phyloP scores from a whole-genome alignment of 345 rosid genomes.

The Kernera saxatilis region DNA sequence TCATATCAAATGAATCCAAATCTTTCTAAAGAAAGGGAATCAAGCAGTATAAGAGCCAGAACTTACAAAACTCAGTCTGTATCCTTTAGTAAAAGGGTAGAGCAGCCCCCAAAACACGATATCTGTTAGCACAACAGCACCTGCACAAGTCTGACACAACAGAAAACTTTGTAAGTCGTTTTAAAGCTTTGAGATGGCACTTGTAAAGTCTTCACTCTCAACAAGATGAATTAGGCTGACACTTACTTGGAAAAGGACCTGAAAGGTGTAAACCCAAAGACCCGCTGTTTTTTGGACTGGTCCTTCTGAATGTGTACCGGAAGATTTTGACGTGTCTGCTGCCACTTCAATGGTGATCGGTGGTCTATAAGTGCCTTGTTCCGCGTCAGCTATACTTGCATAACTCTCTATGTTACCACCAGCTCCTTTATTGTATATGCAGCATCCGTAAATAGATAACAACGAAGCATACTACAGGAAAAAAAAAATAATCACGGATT shows the following conservation, averaged over 20 bases:
- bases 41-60: background rate
- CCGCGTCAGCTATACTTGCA: constrained; percentile 23
- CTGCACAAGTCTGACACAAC: constrained; percentile 58
- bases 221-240: background rate
- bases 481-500: background rate
- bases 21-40: background rate
- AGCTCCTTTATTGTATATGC: constrained; percentile 21
- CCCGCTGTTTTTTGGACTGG: constrained; percentile 35
- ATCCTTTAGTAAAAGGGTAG: constrained; percentile 59
- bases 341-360: constrained; percentile 35
- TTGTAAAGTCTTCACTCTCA: constrained; percentile 6
- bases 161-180: background rate
- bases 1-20: background rate
- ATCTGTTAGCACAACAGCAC: constrained; percentile 87
- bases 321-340: constrained; percentile 28
- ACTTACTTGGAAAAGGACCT: constrained; percentile 70
- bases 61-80: constrained; percentile 66
- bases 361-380: constrained; percentile 55
- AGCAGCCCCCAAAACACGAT: constrained; percentile 75
- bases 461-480: constrained; percentile 55
- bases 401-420: constrained; percentile 28
- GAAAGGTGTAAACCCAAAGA: constrained; percentile 52
- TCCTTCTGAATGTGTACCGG: constrained; percentile 27
- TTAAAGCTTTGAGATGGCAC: background rate
- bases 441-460: constrained; percentile 70